Base-by-base conservation (phyloP, 352 stramenopile genomes). In the Phytopythium montanum region DNA sequence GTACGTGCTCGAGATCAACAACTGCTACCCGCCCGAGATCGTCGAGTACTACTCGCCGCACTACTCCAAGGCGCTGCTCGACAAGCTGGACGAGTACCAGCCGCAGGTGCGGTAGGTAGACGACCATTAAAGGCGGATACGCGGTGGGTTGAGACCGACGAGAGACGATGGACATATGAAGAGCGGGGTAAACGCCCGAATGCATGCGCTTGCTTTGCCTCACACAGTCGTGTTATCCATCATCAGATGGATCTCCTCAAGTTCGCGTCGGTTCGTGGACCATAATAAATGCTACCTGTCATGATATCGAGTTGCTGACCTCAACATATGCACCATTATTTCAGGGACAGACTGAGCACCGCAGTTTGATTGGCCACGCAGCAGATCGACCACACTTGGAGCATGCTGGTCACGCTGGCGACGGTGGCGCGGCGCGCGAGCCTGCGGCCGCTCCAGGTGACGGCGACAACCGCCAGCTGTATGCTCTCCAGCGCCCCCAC, bases 31-130 rank as follows among this genome's bases (percentile, higher is more conserved):
- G 19, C 90, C 92, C 0, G 95, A 98, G 66, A 97, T 98, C 53
- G 94, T 98, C 51, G 91, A 98, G 73, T 98, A 98, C 68, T 98
- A 98, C 75, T 97, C 89, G 56, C 92, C 93, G 28, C 96, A 98
- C 65, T 98, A 98, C 75, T 96, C 88, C 57, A 98, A 98, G 75
- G 95, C 90, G 53, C 78, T 98, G n/a, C 74, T 98, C 21, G 88
- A 98, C 68, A 98, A 98, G 70, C 85, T 98, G 41, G 95, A 98
- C 58, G 95, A 98, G 59, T 98, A 92, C 68, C 87, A 97, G 66
- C 92, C 92, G 18, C 85, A 95, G 50, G 83, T 92, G 52, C 84
- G 81, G 68, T 94, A 87, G 68, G 45, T 23, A n/a, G n/a, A n/a
- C n/a, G 16, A 26, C 2, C 19, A 34, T 19, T 10, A 18, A 10